Evolutionary conservation across 1,139 yeast species (phyloP), one percentile per base, ranked within the genome.

Genomic region (Suhomyces panamericanus): DNA sequence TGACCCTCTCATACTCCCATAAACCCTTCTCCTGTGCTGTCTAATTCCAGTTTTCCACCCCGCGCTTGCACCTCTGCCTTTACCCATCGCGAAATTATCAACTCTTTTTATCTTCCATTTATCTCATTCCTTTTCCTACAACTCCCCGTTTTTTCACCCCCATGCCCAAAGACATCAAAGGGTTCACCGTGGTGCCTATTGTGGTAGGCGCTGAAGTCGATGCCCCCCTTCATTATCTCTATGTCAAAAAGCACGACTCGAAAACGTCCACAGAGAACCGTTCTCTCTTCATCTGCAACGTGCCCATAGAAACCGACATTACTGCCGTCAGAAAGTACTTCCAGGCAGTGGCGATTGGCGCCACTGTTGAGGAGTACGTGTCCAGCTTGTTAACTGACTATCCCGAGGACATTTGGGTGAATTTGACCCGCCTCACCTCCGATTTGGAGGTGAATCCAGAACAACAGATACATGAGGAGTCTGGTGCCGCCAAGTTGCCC

Each of bases 241-340:
- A 73, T 57, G 69, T 77, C 56, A 85, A 84, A 61, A 85, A 81
- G 57, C 95, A 86, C 59, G 82, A 79, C 47, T 58, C 69, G n/a
- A 73, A 67, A 41, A 60, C 62, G 20, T 66, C 66, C 36, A 59
- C 47, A 32, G 49, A 50, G 32, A 46, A 49, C 28, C 56, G 84
- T 41, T 75, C 86, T 11, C 66, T 91, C 14, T 91, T 90, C 63
- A 63, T 85, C n/a, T 81, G 85, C 48, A 90, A 90, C 59, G 68
- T 89, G 39, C 96, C 97, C 3, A 69, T 84, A 26, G 75, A 77
- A 48, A 74, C 90, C 10, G 73, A 75, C 31, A 58, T 78, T 13
- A 69, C 74, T 30, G 70, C 73, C 24, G 62, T 89, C 36, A 85
- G 81, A 59, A 72, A 71, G 46, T 75, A 81, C 42, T 80, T 89